These are phyloP conservation scores for Tetracentron sinense DNA, from an alignment of 164 flowering plant species.

Conservation along the genomic window DNA sequence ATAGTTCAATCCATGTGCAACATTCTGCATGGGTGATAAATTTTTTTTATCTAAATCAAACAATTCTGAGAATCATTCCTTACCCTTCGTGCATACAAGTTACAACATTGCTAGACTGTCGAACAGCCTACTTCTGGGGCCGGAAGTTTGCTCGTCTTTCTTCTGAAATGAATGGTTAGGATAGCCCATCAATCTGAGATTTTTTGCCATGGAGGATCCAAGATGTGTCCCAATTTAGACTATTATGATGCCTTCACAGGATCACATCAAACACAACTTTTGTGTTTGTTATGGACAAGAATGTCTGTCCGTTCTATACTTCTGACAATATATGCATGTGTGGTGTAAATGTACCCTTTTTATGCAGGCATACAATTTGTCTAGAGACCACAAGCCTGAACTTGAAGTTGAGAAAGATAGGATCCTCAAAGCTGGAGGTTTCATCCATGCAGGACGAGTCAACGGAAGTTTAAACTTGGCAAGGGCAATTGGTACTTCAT, in stretches of 20 bases:
- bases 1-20: neutral
- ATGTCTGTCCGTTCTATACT: neutral
- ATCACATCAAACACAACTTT: neutral
- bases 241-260: neutral
- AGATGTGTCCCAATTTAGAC: neutral
- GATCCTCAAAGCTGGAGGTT: constrained; percentile 94
- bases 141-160: too few species aligned
- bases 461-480: constrained; percentile 97
- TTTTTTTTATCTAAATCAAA: too few species aligned
- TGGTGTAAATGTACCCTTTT: constrained; percentile 1
- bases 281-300: neutral
- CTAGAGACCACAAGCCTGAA: constrained; percentile 97
- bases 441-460: constrained; percentile 95
- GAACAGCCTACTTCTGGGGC: too few species aligned
- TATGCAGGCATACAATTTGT: constrained; percentile 88
- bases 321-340: neutral
- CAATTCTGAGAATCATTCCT: too few species aligned
- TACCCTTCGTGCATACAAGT: too few species aligned
- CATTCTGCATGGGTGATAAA: neutral
- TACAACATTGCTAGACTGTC: too few species aligned
- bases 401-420: constrained; percentile 94
- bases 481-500: constrained; percentile 87
- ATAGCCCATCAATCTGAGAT: neutral
- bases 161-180: neutral
- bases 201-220: too few species aligned